These are phyloP conservation scores for Nakazawaea wickerhamii DNA, from an alignment of 805 yeast genomes.

Conservation along the genomic window DNA sequence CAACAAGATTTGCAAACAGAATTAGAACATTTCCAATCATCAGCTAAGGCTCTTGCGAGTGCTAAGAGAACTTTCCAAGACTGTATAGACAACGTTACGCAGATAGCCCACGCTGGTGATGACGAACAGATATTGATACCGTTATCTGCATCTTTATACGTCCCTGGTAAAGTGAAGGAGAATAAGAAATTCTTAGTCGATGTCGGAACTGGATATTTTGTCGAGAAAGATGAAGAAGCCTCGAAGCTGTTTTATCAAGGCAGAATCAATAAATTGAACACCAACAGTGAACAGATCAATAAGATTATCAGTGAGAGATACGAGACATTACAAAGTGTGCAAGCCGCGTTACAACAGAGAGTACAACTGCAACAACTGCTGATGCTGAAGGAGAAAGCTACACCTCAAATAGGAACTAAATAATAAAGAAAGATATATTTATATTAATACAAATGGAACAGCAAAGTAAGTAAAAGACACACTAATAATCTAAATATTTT, in stretches of 20 bases:
- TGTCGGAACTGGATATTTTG: constrained; percentile 93
- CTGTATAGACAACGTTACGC: constrained; percentile 66
- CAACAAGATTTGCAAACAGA: constrained; percentile 82
- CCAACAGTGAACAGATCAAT: constrained; percentile 69
- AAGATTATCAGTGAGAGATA: constrained; percentile 72
- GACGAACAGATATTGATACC: constrained; percentile 70
- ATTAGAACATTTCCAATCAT: constrained; percentile 76
- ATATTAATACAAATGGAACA: not conserved
- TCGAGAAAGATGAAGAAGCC: constrained; percentile 67
- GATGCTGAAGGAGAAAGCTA: constrained; percentile 1
- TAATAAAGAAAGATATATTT: not conserved
- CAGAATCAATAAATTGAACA: constrained; percentile 66
- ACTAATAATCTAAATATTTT: constrained; percentile 20
- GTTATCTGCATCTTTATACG: constrained; percentile 79
- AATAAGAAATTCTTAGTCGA: constrained; percentile 77
- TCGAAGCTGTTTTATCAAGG: constrained; percentile 67
- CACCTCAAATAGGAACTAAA: not conserved
- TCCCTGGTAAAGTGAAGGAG: constrained; percentile 74
- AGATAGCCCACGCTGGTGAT: constrained; percentile 31
- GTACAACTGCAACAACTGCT: constrained; percentile 39
- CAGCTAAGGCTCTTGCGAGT: constrained; percentile 74
- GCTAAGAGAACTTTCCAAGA: constrained; percentile 82
- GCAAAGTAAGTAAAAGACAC: not conserved
- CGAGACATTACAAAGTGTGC: constrained; percentile 56
- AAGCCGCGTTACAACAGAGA: constrained; percentile 48